Evolutionary conservation across 2,329 filamentous ascomycete genomes (phyloP).

Genomic region (Nemania sp.): DNA sequence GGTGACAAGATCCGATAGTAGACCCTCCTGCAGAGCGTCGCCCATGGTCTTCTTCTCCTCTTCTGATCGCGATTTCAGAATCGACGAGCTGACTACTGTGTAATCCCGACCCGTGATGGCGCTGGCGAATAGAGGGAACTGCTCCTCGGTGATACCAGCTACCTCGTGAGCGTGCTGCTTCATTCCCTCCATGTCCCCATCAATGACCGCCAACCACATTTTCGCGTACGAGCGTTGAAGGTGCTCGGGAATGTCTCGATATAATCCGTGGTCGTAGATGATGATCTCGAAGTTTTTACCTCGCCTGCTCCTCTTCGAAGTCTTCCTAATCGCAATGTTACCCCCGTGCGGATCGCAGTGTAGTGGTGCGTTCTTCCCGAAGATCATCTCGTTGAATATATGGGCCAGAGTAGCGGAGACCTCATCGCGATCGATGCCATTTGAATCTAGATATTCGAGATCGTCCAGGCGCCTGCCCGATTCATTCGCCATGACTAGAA

Average conservation of each 20-base stretch:
- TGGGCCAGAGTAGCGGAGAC: constrained; percentile 87
- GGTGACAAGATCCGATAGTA: constrained; percentile 86
- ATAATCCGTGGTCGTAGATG: constrained; percentile 95
- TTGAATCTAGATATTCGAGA: constrained; percentile 79
- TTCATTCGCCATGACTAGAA: constrained; percentile 94
- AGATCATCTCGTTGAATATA: constrained; percentile 99
- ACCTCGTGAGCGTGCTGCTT: constrained; percentile 86
- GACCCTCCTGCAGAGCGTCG: constrained; percentile 80
- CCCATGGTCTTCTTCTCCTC: constrained; percentile 88
- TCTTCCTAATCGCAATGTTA: constrained; percentile 90
- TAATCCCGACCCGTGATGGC: constrained; percentile 96
- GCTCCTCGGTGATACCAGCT: constrained; percentile 82
- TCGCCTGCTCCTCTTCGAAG: constrained; percentile 59
- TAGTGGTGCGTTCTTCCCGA: constrained; percentile 82
- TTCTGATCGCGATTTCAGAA: constrained; percentile 63
- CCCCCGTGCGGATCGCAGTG: constrained; percentile 98
- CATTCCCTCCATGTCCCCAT: constrained; percentile 85
- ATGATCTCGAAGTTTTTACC: constrained; percentile 89
- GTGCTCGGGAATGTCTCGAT: constrained; percentile 82
- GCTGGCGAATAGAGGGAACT: constrained; percentile 93
- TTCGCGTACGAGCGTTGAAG: constrained; percentile 89
- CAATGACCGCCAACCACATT: constrained; percentile 94
- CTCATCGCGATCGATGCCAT: constrained; percentile 91
- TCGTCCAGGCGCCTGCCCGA: constrained; percentile 87
- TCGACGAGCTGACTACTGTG: constrained; percentile 68